Evolutionary conservation across 2,329 filamentous ascomycete genomes (phyloP).

Genomic region (Alternaria brassicae): DNA sequence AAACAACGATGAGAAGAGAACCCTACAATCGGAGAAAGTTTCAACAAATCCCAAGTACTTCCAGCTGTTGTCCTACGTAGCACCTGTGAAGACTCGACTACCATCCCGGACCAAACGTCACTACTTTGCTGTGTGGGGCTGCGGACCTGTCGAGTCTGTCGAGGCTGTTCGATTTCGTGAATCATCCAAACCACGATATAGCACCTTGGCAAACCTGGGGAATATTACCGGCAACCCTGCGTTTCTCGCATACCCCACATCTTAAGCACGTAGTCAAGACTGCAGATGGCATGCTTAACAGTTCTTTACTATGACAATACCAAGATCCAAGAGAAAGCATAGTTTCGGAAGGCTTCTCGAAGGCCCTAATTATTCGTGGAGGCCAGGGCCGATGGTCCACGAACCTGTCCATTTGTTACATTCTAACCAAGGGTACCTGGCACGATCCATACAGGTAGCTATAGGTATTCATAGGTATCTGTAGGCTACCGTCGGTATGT

Average conservation of each 20-base stretch:
- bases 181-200: constrained; percentile 2
- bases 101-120: not conserved
- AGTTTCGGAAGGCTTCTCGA: constrained; percentile 37
- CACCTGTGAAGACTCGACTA: not conserved
- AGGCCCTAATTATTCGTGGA: constrained; percentile 27
- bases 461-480: constrained; percentile 1
- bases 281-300: constrained; percentile 29
- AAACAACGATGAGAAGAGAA: constrained; percentile 7
- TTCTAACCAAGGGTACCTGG: constrained; percentile 21
- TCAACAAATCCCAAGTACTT: not conserved
- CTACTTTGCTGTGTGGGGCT: not conserved
- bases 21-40: not conserved
- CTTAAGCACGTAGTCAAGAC: constrained; percentile 20
- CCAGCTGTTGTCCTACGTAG: not conserved
- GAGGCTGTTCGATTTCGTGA: not conserved
- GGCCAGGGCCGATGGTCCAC: constrained; percentile 37
- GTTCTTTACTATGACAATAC: constrained; percentile 21
- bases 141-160: not conserved
- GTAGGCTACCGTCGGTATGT: constrained; percentile 10
- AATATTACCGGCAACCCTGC: constrained; percentile 25
- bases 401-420: constrained; percentile 33
- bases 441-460: not conserved
- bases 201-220: constrained; percentile 6
- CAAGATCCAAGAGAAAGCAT: constrained; percentile 22
- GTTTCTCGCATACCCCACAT: constrained; percentile 24